These are phyloP conservation scores for Kazachstania africana DNA, from an alignment of 805 yeast species.

Conservation along the genomic window DNA sequence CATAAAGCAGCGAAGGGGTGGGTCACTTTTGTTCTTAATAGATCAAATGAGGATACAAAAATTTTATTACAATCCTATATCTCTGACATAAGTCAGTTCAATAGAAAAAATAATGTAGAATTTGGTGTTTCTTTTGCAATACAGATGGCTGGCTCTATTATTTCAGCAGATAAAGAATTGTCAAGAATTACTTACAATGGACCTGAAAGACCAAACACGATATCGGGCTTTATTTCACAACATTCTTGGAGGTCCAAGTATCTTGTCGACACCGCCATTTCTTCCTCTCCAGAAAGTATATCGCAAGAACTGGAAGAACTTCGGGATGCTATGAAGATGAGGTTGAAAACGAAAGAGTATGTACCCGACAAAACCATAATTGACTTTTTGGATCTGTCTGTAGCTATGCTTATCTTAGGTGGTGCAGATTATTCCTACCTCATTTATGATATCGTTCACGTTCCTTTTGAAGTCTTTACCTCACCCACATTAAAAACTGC, in stretches of 20 bases:
- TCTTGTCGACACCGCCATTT: constrained; percentile 23
- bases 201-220: constrained; percentile 37
- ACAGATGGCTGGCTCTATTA: constrained; percentile 68
- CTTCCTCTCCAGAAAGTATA: constrained; percentile 22
- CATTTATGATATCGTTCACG: constrained; percentile 37
- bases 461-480: constrained; percentile 64
- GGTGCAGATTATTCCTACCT: constrained; percentile 30
- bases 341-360: constrained; percentile 9
- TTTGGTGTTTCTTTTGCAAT: constrained; percentile 86
- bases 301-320: constrained; percentile 11
- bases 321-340: constrained; percentile 11
- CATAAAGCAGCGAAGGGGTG: constrained; percentile 52
- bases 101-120: constrained; percentile 37
- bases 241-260: constrained; percentile 55
- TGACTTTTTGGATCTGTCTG: constrained; percentile 33
- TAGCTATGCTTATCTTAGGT: constrained; percentile 32
- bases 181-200: constrained; percentile 33
- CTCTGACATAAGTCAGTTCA: constrained; percentile 32
- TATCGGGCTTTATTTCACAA: constrained; percentile 66
- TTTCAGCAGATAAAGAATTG: constrained; percentile 57
- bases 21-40: constrained; percentile 46
- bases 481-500: constrained; percentile 50
- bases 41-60: constrained; percentile 63
- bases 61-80: constrained; percentile 71
- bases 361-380: constrained; percentile 27